Percentiles rank a stretch among this genome's conserved stretches.
Evolutionary conservation across 331 rosid species (phyloP).

Genomic region (Malus hybrid): DNA sequence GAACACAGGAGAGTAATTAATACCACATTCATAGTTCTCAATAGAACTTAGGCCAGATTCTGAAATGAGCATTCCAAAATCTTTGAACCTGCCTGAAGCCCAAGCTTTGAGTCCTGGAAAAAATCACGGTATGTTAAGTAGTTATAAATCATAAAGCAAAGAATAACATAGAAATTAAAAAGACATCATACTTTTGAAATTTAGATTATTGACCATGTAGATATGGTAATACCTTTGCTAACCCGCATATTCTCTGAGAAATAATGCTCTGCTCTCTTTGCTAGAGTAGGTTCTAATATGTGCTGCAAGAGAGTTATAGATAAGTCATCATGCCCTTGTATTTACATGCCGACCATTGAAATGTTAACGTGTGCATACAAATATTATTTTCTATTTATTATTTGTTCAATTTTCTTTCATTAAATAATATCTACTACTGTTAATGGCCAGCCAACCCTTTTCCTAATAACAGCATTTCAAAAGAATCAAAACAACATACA

Average conservation of each 20-base stretch:
- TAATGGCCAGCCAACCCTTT: not conserved
- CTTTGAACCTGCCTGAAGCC: constrained; percentile 60
- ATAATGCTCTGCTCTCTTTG: constrained; percentile 85
- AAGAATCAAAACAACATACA: not conserved
- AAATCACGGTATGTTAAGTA: constrained; percentile 21
- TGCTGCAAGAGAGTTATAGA: constrained; percentile 26
- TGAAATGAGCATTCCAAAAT: constrained; percentile 68
- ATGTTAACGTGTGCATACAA: not conserved
- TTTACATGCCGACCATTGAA: not conserved
- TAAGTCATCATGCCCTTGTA: not conserved
- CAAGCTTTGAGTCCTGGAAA: constrained; percentile 78
- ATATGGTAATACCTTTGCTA: constrained; percentile 44
- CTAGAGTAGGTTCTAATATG: constrained; percentile 47
- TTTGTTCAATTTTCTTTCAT: not conserved
- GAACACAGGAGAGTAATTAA: constrained; percentile 10
- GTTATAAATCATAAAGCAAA: constrained; percentile 1
- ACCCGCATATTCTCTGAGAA: constrained; percentile 91
- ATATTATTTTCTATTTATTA: too few species aligned
- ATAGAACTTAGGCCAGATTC: constrained; percentile 92
- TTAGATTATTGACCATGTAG: not conserved
- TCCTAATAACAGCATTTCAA: not conserved
- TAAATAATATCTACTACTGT: not conserved
- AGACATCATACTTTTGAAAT: not conserved
- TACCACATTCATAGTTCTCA: constrained; percentile 91
- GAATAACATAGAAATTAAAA: constrained; percentile 5